A percentile compares a stretch with the other conserved stretches of the same genome.
Evolutionary conservation across 139 green algal species (phyloP).

Genomic region (Coelastrella sp.): DNA sequence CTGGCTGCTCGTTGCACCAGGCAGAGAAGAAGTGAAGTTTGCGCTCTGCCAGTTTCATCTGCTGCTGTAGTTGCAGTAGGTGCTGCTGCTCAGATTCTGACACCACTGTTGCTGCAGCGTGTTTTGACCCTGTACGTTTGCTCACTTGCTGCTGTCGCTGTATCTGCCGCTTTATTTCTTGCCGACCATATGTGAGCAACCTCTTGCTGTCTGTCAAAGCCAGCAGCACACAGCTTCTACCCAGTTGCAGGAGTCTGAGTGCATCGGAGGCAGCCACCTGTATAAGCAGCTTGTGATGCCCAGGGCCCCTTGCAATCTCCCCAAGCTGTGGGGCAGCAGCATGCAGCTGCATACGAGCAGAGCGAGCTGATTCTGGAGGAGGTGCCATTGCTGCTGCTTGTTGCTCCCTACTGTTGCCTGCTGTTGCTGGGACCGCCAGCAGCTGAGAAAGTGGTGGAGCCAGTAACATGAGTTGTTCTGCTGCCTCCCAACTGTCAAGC

Average conservation of each 20-base stretch:
- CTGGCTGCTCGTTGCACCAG: constrained; percentile 19
- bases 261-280: neutral
- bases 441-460: constrained; percentile 20
- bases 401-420: neutral
- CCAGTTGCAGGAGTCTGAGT: constrained; percentile 27
- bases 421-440: neutral
- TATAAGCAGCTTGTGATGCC: neutral
- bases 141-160: neutral
- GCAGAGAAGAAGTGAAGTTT: constrained; percentile 17
- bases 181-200: neutral
- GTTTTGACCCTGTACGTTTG: neutral
- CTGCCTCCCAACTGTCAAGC: constrained; percentile 3
- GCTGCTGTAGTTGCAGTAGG: neutral
- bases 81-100: neutral
- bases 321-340: neutral
- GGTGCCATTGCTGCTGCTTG: neutral
- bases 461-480: constrained; percentile 32
- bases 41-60: constrained; percentile 8
- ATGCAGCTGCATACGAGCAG: constrained; percentile 33
- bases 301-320: neutral
- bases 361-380: constrained; percentile 19
- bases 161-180: neutral
- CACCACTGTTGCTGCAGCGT: neutral
- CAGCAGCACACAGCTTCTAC: constrained; percentile 2
- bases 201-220: constrained; percentile 10